A percentile compares a stretch with the other conserved stretches of the same genome.
These are phyloP conservation scores for Fraxinus baroniana DNA, from an alignment of 305 asterid genomes.

Conservation along the genomic window DNA sequence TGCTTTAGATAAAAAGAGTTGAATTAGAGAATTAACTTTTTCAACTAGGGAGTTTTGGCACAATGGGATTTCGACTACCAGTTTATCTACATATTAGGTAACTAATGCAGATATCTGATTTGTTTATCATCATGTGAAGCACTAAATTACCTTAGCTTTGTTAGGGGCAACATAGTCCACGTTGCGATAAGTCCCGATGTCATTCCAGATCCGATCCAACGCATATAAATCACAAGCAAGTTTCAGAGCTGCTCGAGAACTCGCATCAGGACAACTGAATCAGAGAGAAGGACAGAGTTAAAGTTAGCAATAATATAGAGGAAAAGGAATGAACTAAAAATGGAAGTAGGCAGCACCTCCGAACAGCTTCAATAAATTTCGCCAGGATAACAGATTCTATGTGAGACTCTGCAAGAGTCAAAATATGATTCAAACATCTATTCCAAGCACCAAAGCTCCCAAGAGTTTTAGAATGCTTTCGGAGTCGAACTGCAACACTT, in stretches of 20 bases:
- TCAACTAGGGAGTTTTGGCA: not conserved
- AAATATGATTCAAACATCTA: slow-evolving; percentile 88
- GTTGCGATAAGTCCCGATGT: slow-evolving; percentile 92
- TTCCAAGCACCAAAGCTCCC: slow-evolving; percentile 98
- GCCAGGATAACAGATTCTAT: slow-evolving; percentile 80
- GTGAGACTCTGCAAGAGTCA: slow-evolving; percentile 96
- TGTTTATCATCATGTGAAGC: not conserved
- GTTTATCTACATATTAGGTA: not conserved
- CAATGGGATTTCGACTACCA: not conserved
- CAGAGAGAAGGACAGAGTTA: slow-evolving; percentile 17
- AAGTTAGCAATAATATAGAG: slow-evolving; percentile 1
- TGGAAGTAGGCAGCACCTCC: slow-evolving; percentile 42
- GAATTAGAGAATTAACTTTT: not conserved
- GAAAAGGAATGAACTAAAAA: not conserved
- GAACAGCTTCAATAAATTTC: slow-evolving; percentile 78
- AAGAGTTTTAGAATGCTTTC: slow-evolving; percentile 80
- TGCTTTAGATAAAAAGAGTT: not conserved
- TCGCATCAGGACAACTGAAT: slow-evolving; percentile 74
- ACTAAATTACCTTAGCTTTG: slow-evolving; percentile 79
- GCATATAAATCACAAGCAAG: slow-evolving; percentile 89
- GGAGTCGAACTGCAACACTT: slow-evolving; percentile 77
- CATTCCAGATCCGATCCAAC: slow-evolving; percentile 93
- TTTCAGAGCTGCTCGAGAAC: slow-evolving; percentile 71
- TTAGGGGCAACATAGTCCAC: slow-evolving; percentile 97
- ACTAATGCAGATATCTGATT: not conserved